Evolutionary conservation across 2,329 filamentous ascomycete species (phyloP).

Genomic region (Didymellaceae sp.): DNA sequence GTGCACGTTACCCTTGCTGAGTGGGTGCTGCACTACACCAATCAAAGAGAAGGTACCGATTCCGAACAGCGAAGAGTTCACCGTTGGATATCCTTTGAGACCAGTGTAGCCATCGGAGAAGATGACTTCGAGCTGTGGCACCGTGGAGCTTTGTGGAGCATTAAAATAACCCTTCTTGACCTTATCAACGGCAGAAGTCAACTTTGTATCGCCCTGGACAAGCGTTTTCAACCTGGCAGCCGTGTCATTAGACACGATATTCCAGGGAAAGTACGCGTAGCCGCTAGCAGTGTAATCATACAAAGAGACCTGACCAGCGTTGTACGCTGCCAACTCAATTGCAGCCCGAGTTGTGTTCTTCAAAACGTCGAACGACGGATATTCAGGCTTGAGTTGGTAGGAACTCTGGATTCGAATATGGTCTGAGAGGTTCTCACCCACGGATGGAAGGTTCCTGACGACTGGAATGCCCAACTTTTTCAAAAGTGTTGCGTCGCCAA

Average conservation of each 20-base stretch:
- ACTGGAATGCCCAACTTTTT: constrained; percentile 27
- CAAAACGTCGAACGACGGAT: constrained; percentile 33
- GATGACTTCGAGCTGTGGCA: constrained; percentile 54
- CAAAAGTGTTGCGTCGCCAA: constrained; percentile 28
- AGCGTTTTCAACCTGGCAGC: constrained; percentile 40
- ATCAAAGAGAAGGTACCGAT: constrained; percentile 45
- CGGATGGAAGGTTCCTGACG: constrained; percentile 27
- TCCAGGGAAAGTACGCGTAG: constrained; percentile 54
- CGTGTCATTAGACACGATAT: constrained; percentile 45
- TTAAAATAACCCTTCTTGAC: constrained; percentile 44
- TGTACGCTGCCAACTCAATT: constrained; percentile 50
- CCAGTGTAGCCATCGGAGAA: constrained; percentile 57
- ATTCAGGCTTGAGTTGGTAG: constrained; percentile 32
- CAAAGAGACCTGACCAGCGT: constrained; percentile 40
- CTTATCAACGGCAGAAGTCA: constrained; percentile 25
- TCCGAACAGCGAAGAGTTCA: constrained; percentile 35
- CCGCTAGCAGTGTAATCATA: constrained; percentile 52
- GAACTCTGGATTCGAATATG: constrained; percentile 39
- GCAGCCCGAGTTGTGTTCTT: constrained; percentile 43
- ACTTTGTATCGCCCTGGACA: constrained; percentile 33
- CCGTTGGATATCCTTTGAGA: constrained; percentile 41
- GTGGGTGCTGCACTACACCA: constrained; percentile 45
- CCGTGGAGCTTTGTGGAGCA: constrained; percentile 33
- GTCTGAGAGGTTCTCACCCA: constrained; percentile 44
- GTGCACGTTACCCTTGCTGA: constrained; percentile 39